Percentiles rank a stretch among this genome's conserved stretches.
These are phyloP conservation scores for Leptographium galeiforme DNA, from an alignment of 2,329 filamentous ascomycete genomes.

Conservation along the genomic window DNA sequence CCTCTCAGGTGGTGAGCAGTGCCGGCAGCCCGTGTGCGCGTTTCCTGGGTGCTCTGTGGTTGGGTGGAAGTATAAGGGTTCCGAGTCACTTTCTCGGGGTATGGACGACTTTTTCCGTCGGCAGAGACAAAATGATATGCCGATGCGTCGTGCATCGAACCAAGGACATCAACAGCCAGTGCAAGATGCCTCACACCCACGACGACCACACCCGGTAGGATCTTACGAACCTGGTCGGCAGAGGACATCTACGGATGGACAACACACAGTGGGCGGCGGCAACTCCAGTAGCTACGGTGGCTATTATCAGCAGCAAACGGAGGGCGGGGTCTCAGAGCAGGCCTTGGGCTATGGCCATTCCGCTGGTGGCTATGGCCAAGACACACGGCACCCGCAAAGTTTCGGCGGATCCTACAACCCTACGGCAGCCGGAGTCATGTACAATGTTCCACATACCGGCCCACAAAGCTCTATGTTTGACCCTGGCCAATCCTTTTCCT, in stretches of 20 bases:
- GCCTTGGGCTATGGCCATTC: conserved; percentile 46
- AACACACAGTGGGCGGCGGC: conserved; percentile 24
- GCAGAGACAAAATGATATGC: conserved; percentile 62
- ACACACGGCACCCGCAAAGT: conserved; percentile 40
- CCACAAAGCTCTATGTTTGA: conserved; percentile 56
- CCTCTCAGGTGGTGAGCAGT: no score
- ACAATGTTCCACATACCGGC: conserved; percentile 56
- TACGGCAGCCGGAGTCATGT: conserved; percentile 57
- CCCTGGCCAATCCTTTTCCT: conserved; percentile 58
- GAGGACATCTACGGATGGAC: not conserved
- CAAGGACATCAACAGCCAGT: conserved; percentile 33
- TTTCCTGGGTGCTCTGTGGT: no score
- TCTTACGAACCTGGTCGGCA: conserved; percentile 25
- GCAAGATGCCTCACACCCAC: conserved; percentile 35
- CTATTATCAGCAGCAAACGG: conserved; percentile 43
- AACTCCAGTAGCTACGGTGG: conserved; percentile 42
- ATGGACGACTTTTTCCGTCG: conserved; percentile 70
- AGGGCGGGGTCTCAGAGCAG: conserved; percentile 39
- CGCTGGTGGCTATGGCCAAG: conserved; percentile 45
- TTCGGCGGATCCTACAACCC: conserved; percentile 46
- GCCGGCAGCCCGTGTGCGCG: no score
- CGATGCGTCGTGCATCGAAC: conserved; percentile 47
- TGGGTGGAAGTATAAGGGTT: no score
- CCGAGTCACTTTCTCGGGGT: not conserved
- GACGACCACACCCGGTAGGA: conserved; percentile 26